Percentiles rank a stretch among this genome's conserved stretches.
phyloP scores from a whole-genome alignment of 768 basidiomycete species.

The Leccinum longicurvipes region DNA sequence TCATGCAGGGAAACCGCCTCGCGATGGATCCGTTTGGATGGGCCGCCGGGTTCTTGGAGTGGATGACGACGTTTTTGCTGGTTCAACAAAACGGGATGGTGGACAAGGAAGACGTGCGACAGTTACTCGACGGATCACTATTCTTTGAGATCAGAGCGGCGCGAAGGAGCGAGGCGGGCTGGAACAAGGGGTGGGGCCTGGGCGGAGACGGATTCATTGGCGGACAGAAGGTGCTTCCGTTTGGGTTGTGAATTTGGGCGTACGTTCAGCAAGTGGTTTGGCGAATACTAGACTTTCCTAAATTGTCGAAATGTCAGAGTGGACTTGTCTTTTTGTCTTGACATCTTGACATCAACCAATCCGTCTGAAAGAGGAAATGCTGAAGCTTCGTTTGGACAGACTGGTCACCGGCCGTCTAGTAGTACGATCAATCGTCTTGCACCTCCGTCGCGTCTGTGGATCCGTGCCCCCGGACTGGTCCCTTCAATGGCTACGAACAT shows the following conservation, averaged over 20 bases:
- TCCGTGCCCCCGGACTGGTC: neutral
- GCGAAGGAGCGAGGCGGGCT: constrained; percentile 17
- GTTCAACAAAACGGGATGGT: constrained; percentile 40
- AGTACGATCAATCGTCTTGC: no score
- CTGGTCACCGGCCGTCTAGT: no score
- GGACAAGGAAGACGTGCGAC: constrained; percentile 40
- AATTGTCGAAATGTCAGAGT: neutral
- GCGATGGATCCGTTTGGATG: constrained; percentile 38
- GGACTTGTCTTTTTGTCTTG: neutral
- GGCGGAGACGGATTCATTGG: constrained; percentile 33
- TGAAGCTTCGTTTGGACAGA: no score
- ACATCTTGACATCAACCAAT: neutral
- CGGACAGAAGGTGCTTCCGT: constrained; percentile 28
- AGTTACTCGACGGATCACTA: constrained; percentile 39
- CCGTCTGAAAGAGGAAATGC: no score
- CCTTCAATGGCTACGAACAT: constrained; percentile 20
- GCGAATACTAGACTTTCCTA: constrained; percentile 1
- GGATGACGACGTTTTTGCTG: constrained; percentile 37
- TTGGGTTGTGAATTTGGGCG: constrained; percentile 18
- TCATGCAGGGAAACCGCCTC: constrained; percentile 29
- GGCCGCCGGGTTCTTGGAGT: constrained; percentile 36
- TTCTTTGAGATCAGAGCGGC: constrained; percentile 34
- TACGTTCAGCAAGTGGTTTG: no score
- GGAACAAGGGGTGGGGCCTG: constrained; percentile 31
- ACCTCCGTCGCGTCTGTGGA: no score